These are phyloP conservation scores for Protea cynaroides DNA, from an alignment of 164 flowering plant genomes.

Conservation along the genomic window DNA sequence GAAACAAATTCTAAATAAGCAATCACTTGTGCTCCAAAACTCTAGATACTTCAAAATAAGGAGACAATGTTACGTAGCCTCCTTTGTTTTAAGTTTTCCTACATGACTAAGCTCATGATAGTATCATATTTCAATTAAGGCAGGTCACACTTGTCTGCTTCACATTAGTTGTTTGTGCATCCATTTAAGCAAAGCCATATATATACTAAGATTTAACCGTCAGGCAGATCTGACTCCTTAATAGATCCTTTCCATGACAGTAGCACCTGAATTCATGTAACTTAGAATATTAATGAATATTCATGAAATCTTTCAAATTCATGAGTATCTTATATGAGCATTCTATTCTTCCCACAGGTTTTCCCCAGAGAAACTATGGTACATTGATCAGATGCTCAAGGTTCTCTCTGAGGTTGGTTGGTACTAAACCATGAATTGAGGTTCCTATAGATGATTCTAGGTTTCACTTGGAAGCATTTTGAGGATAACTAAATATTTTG, in stretches of 20 bases:
- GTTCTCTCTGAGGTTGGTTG: slow-evolving; percentile 98
- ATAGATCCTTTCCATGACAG: background rate
- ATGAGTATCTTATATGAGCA: background rate
- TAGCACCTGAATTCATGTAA: background rate
- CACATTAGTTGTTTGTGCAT: too few relatives aligned
- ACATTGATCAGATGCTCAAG: slow-evolving; percentile 95
- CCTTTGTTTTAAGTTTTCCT: too few relatives aligned
- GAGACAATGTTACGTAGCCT: too few relatives aligned
- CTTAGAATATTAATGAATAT: background rate
- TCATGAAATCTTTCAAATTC: background rate
- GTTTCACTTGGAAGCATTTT: background rate
- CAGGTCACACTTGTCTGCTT: too few relatives aligned
- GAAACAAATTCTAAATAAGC: too few relatives aligned
- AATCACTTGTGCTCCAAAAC: too few relatives aligned
- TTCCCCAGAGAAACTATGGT: slow-evolving; percentile 92
- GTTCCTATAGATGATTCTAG: background rate
- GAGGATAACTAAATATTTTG: background rate
- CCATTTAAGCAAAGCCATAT: too few relatives aligned
- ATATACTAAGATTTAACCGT: too few relatives aligned
- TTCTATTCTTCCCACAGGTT: slow-evolving; percentile 45
- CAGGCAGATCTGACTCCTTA: too few relatives aligned
- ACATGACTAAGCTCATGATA: too few relatives aligned
- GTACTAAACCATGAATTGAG: slow-evolving; percentile 4
- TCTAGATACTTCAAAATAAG: too few relatives aligned
- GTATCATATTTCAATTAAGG: too few relatives aligned